Evolutionary conservation across 2,329 filamentous ascomycete species (phyloP), one percentile per base, ranked within the genome.

Genomic region (Fusarium brachygibbosum): DNA sequence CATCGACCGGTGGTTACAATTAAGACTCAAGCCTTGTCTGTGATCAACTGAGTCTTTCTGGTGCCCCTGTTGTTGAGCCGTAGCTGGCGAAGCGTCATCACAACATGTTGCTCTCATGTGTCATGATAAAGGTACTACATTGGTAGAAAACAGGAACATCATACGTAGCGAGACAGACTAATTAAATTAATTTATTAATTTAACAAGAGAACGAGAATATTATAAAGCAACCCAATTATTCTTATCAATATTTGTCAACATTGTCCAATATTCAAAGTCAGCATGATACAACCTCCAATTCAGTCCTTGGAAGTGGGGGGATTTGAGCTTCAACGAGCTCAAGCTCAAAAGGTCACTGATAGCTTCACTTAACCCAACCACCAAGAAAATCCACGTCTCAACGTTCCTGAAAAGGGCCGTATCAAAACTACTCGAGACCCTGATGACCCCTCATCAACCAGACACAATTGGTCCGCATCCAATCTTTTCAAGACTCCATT

Each of bases 391-490:
- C 32, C 21, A 17, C 28, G 13, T 45, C 40, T 32, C 35, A 46
- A 41, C 40, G 49, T 46, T 63, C 29, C 35, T 70, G 63, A 58
- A 60, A 68, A 59, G 54, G 38, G 8, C 17, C 41, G 34, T 54
- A 48, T 54, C 28, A 42, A 29, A 31, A 31, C 17, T 17, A 23
- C 4, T 11, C 25, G 17, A 45, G 41, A 19, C 12, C 41, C 17
- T 19, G 41, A 29, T 23, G 6, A 49, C 29, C 17, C 49, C 44
- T 28, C 45, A 31, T 50, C 12, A 55, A 41, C 7, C 8, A 25
- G 8, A 6, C 28, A 32, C 37, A 37, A 54, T 54, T 48, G 38
- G 40, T 42, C 35, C 25, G 52, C 16, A 28, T 31, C 13, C 19
- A 14, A 29, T 29, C 5, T 9, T 12, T 11, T 19, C 19, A 38